phyloP scores from a whole-genome alignment of 2,329 filamentous ascomycete species.

The Herpotrichia juniperi region DNA sequence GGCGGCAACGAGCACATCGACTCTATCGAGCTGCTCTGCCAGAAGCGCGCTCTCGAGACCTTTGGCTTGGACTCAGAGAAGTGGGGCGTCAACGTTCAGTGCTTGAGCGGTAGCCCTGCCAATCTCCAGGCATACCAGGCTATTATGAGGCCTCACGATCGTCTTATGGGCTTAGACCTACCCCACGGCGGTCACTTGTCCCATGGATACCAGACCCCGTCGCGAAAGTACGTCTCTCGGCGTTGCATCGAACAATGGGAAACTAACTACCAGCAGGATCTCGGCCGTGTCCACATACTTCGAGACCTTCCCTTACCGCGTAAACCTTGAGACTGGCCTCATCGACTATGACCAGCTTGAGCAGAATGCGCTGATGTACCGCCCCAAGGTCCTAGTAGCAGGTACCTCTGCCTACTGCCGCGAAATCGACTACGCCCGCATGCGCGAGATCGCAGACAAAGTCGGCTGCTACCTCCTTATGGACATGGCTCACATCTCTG shows the following conservation, averaged over 20 bases:
- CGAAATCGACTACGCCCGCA: constrained; percentile 91
- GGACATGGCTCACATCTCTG: constrained; percentile 98
- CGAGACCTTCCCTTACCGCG: constrained; percentile 93
- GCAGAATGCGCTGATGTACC: constrained; percentile 84
- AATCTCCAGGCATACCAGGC: constrained; percentile 99
- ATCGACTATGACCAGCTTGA: constrained; percentile 96
- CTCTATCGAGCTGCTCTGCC: constrained; percentile 85
- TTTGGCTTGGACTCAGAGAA: constrained; percentile 83
- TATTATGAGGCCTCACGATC: constrained; percentile 92
- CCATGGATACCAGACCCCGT: constrained; percentile 96
- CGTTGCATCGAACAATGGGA: not conserved
- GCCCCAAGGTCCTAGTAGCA: constrained; percentile 93
- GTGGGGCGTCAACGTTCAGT: constrained; percentile 96
- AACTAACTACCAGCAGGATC: constrained; percentile 60
- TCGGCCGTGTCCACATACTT: constrained; percentile 99
- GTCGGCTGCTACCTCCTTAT: constrained; percentile 89
- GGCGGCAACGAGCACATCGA: constrained; percentile 97
- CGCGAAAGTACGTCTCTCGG: constrained; percentile 72
- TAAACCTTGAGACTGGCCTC: constrained; percentile 86
- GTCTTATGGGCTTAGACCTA: constrained; percentile 95
- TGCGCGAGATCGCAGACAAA: constrained; percentile 90
- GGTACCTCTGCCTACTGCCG: constrained; percentile 96
- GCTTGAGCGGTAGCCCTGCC: constrained; percentile 86
- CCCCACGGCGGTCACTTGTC: constrained; percentile 93
- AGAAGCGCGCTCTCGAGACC: constrained; percentile 85